Conservation (phyloP, 352 stramenopile species). For the Globisporangium mamillatum region DNA sequence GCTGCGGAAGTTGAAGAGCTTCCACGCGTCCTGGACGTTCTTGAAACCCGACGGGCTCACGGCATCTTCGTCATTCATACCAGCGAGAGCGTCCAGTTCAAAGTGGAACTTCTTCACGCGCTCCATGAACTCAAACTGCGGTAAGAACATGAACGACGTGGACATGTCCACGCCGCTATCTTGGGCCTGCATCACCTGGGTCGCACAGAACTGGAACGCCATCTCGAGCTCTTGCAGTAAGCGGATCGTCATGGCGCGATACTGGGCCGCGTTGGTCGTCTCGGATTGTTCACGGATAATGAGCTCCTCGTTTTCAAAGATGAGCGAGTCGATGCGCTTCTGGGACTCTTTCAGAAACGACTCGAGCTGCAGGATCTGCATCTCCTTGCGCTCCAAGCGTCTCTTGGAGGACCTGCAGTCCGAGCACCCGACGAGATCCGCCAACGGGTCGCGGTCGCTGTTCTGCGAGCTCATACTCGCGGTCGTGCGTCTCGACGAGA, state of each 20-base stretch:
- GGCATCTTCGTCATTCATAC: slow-evolving; percentile 18
- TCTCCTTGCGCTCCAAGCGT: slow-evolving; percentile 67
- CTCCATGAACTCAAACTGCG: slow-evolving; percentile 72
- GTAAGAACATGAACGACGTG: slow-evolving; percentile 47
- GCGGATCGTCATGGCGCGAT: slow-evolving; percentile 58
- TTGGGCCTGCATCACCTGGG: slow-evolving; percentile 41
- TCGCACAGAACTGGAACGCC: slow-evolving; percentile 66
- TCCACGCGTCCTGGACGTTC: slow-evolving; percentile 22
- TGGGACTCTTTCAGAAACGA: slow-evolving; percentile 76
- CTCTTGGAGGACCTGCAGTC: slow-evolving; percentile 55
- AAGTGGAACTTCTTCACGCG: slow-evolving; percentile 65
- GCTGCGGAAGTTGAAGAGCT: slow-evolving; percentile 45
- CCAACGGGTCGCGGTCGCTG: slow-evolving; percentile 47
- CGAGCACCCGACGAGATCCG: slow-evolving; percentile 37
- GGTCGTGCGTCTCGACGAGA: slow-evolving; percentile 53
- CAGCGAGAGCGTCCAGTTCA: slow-evolving; percentile 36
- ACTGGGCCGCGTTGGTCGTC: slow-evolving; percentile 53
- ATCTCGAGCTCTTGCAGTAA: slow-evolving; percentile 73
- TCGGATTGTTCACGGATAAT: slow-evolving; percentile 55
- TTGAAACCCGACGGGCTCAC: not conserved
- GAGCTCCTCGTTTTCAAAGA: slow-evolving; percentile 67
- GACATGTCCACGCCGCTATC: slow-evolving; percentile 15
- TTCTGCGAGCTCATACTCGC: slow-evolving; percentile 57
- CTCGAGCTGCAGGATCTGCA: slow-evolving; percentile 76
- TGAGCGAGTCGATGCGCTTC: slow-evolving; percentile 66